Evolutionary conservation across 2,329 filamentous ascomycete species (phyloP).

Genomic region (Epichloe sibirici): DNA sequence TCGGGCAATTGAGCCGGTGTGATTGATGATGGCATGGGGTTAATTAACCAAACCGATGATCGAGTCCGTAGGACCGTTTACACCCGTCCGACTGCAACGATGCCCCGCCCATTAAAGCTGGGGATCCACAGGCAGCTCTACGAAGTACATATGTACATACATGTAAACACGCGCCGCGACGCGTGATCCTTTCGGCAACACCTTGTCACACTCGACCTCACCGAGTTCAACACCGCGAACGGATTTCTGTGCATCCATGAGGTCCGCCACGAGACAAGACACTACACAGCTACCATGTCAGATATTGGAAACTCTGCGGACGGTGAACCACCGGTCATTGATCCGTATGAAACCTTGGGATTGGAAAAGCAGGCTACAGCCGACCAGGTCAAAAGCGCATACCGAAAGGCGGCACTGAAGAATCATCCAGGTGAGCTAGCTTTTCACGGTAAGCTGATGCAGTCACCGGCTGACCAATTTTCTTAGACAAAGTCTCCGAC

Average conservation of each 20-base stretch:
- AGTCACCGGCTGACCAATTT: not conserved
- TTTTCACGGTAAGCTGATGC: not conserved
- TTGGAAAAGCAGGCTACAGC: constrained; percentile 59
- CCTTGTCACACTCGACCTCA: not conserved
- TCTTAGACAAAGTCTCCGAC: constrained; percentile 60
- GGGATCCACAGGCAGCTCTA: not conserved
- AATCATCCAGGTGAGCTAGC: constrained; percentile 61
- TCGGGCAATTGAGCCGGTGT: not conserved
- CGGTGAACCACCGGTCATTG: constrained; percentile 48
- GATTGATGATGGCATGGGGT: not conserved
- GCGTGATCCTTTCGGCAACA: constrained; percentile 9
- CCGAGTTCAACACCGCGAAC: not conserved
- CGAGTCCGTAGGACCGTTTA: not conserved
- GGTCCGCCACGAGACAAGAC: not conserved
- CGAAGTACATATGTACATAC: no score
- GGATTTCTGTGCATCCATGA: not conserved
- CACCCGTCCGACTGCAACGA: not conserved
- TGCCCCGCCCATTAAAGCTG: constrained; percentile 4
- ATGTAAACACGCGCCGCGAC: constrained; percentile 5
- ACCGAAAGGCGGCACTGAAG: constrained; percentile 80
- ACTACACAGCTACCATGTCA: constrained; percentile 25
- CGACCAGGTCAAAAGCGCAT: constrained; percentile 77
- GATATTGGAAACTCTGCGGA: constrained; percentile 39
- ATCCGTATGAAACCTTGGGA: constrained; percentile 71
- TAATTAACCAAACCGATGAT: not conserved